These are phyloP conservation scores for Pholiota conissans DNA, from an alignment of 768 basidiomycete genomes.

Conservation along the genomic window DNA sequence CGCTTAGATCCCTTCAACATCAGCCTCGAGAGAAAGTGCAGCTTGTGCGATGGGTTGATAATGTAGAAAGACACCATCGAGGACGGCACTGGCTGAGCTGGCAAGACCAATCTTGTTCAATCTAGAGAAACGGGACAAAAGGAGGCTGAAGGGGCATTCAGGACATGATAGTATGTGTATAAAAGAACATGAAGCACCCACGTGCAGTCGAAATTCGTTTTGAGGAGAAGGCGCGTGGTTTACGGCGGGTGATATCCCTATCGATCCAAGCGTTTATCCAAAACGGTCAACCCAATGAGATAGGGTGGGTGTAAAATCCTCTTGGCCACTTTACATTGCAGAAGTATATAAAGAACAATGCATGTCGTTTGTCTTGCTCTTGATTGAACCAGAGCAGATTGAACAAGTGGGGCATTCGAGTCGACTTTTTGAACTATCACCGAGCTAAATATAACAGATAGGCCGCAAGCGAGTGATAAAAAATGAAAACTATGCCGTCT, in stretches of 20 bases:
- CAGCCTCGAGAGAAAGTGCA: conserved; percentile 31
- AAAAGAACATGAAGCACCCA: conserved; percentile 38
- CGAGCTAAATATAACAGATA: background rate
- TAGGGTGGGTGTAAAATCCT: background rate
- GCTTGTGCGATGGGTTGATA: conserved; percentile 36
- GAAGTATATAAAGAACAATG: no score
- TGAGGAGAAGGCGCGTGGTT: background rate
- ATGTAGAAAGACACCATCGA: conserved; percentile 39
- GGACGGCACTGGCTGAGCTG: conserved; percentile 7
- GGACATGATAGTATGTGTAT: conserved; percentile 18
- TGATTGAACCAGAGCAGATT: background rate
- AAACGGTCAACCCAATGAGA: background rate
- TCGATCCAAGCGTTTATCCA: background rate
- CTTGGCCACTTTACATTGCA: background rate
- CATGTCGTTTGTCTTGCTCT: background rate
- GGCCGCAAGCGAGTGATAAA: background rate
- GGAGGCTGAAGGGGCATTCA: conserved; percentile 13
- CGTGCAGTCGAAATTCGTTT: conserved; percentile 26
- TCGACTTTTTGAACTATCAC: no score
- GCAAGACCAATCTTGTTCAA: conserved; percentile 1
- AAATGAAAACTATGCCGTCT: background rate
- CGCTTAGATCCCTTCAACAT: conserved; percentile 34
- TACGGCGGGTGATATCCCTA: conserved; percentile 1
- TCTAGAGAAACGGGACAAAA: conserved; percentile 16
- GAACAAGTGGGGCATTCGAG: no score